Evolutionary conservation across 140 eudicot genomes (phyloP), one percentile per base, ranked within the genome.

Genomic region (Flaveria floridana): DNA sequence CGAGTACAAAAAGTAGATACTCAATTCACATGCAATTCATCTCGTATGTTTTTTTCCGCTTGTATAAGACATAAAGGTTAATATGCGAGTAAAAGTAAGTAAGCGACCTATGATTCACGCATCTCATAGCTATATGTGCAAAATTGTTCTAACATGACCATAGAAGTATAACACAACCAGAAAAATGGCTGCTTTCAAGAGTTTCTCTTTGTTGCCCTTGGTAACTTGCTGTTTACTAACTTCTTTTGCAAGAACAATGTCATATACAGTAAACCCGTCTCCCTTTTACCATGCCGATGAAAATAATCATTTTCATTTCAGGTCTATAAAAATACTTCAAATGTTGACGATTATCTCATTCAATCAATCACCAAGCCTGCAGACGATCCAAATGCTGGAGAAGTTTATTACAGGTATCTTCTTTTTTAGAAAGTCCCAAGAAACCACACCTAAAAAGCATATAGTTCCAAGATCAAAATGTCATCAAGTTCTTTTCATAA

Each of bases 271-370:
- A n/a, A 44, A 44, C 26, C 67, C 55, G 34, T 67, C 18, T 72
- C 41, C 41, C 59, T 37, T 58, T 16, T 52, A 47, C 72, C 5
- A 52, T 34, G 20, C 12, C 67, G 37, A 78, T 15, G 18, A 56
- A 71, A 15, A 18, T 11, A 19, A 20, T 57, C n/a, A 6, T 7
- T 71, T 19, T 3, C 3, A 21, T 10, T 81, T 68, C 86, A 94
- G 99, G 99, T 94, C 7, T 94, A 94, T 80, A 81, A 83, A 75
- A 82, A 94, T 70, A 70, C 89, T 73, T 55, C 96, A 78, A 94
- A 94, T 67, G 99, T 94, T 70, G 97, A 94, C 73, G 95, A 86
- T 81, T 94, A 94, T 85, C 96, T 94, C 42, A 87, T 94, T 57
- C 68, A 90, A 71, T 94, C 99, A 51, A 90, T 94, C 47, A 88